phyloP scores from a whole-genome alignment of 345 rosid species.

The Arabidopsis suecica region DNA sequence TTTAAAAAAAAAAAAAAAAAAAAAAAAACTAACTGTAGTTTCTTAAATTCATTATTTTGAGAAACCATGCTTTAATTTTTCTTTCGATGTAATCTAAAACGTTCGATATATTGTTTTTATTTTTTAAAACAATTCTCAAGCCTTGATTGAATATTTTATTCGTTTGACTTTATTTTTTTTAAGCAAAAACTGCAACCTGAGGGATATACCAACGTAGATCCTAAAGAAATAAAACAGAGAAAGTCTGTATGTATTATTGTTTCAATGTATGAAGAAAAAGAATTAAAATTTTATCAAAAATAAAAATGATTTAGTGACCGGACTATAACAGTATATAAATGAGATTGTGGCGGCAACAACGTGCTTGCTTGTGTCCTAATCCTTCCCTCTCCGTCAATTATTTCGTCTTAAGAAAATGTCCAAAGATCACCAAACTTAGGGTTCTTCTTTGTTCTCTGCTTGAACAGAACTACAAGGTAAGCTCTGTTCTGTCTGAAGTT shows the following conservation, averaged over 20 bases:
- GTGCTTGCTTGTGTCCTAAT: slow-evolving; percentile 42
- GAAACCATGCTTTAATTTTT: neutral
- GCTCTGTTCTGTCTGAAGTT: slow-evolving; percentile 16
- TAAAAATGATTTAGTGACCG: slow-evolving; percentile 14
- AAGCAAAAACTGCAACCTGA: slow-evolving; percentile 13
- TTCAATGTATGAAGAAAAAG: slow-evolving; percentile 10
- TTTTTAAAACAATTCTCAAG: neutral
- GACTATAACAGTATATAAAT: slow-evolving; percentile 34
- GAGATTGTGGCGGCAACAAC: slow-evolving; percentile 43
- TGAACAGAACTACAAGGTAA: slow-evolving; percentile 1
- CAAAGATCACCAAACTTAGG: slow-evolving; percentile 16
- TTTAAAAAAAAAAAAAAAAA: too few species aligned
- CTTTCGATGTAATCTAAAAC: neutral
- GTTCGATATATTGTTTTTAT: neutral
- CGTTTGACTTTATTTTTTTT: slow-evolving; percentile 36
- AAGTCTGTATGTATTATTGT: slow-evolving; percentile 16
- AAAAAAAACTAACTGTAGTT: neutral
- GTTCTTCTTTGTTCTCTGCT: slow-evolving; percentile 8
- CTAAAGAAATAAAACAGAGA: slow-evolving; percentile 12
- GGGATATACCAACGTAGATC: slow-evolving; percentile 41
- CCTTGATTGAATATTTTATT: neutral
- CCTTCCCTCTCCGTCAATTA: neutral
- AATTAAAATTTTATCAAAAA: neutral
- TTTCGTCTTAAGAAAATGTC: slow-evolving; percentile 35
- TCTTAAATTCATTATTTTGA: neutral